A percentile compares a stretch with the other conserved stretches of the same genome.
These are phyloP conservation scores for Danielia oregonensis DNA, from an alignment of 805 yeast species.

Conservation along the genomic window DNA sequence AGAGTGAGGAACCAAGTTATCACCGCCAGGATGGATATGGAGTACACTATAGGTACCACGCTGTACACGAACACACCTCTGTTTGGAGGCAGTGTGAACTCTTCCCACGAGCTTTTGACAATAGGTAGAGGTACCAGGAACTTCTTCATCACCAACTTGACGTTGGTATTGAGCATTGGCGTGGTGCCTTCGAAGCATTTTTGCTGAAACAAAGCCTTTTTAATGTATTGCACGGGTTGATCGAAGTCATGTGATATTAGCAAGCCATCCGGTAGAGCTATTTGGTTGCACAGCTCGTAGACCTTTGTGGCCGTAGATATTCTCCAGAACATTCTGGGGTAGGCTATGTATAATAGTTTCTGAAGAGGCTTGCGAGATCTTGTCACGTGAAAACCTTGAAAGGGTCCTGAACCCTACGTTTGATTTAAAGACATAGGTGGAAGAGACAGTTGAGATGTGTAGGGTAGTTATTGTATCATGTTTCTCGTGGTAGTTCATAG, in stretches of 20 bases:
- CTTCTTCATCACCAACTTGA: constrained; percentile 27
- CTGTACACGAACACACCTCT: constrained; percentile 50
- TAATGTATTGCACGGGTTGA: constrained; percentile 20
- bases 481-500: no score
- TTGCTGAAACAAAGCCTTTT: constrained; percentile 25
- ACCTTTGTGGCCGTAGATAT: constrained; percentile 15
- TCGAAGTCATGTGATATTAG: constrained; percentile 25
- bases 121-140: constrained; percentile 38
- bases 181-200: constrained; percentile 26
- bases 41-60: constrained; percentile 58
- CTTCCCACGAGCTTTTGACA: constrained; percentile 46
- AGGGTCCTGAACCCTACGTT: no score
- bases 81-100: constrained; percentile 28
- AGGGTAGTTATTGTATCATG: no score
- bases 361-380: background rate
- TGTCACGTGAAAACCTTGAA: background rate
- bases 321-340: constrained; percentile 33
- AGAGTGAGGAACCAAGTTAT: constrained; percentile 61
- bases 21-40: constrained; percentile 62
- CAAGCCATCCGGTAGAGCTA: constrained; percentile 31
- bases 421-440: no score
- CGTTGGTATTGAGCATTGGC: constrained; percentile 39
- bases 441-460: no score
- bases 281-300: constrained; percentile 30
- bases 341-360: background rate